Conservation (phyloP, 2,329 filamentous ascomycete genomes). For the Aspergillus hortae region DNA sequence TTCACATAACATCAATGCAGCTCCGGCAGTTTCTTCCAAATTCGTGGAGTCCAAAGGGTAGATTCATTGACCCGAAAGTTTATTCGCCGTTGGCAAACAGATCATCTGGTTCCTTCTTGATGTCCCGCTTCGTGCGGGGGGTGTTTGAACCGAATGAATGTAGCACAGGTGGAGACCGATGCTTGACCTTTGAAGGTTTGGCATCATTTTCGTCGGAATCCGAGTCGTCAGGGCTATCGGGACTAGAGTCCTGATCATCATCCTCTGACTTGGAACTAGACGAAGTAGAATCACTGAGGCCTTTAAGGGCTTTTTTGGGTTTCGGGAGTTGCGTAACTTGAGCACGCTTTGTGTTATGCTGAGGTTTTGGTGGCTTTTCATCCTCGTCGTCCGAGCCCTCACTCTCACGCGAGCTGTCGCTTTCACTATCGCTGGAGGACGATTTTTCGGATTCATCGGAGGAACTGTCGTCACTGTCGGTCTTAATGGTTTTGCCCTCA, state of each 20-base stretch:
- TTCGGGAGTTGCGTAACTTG: too few relatives aligned
- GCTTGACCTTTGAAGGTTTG: background rate
- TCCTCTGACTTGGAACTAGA: too few relatives aligned
- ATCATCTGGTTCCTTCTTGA: background rate
- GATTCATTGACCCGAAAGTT: background rate
- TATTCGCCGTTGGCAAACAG: background rate
- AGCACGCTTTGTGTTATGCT: too few relatives aligned
- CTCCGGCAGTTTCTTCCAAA: background rate
- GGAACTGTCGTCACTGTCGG: too few relatives aligned
- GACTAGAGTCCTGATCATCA: too few relatives aligned
- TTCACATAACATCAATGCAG: too few relatives aligned
- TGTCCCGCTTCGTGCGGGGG: background rate
- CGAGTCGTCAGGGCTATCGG: background rate
- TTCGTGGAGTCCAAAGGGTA: background rate
- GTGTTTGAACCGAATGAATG: background rate
- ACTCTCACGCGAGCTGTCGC: background rate
- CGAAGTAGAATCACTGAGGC: too few relatives aligned
- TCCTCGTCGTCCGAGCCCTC: background rate
- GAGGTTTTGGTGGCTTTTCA: too few relatives aligned
- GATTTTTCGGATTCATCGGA: too few relatives aligned
- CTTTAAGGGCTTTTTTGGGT: too few relatives aligned
- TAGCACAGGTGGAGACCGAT: too few relatives aligned
- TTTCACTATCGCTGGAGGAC: background rate
- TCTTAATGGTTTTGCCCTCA: too few relatives aligned
- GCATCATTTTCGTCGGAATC: background rate